These are phyloP conservation scores for Byssochlamys sp. DNA, from an alignment of 2,329 filamentous ascomycete genomes.

Conservation along the genomic window DNA sequence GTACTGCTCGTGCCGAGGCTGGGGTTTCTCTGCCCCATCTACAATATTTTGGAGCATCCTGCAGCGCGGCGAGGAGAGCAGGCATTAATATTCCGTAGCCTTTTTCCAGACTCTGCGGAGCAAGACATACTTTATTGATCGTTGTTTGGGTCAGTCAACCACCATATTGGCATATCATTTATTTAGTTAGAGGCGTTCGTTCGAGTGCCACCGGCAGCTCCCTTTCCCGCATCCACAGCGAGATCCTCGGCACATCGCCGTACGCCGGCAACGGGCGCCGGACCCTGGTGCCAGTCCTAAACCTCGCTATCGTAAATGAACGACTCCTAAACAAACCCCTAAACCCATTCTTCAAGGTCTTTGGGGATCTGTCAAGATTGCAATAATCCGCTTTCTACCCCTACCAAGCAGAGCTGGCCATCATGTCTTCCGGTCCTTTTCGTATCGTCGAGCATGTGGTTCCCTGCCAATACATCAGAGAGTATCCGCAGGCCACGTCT, in stretches of 20 bases:
- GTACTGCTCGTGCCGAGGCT: background rate
- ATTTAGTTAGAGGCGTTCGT: background rate
- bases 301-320: background rate
- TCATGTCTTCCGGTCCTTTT: slow-evolving; percentile 36
- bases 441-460: slow-evolving; percentile 64
- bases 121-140: background rate
- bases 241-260: slow-evolving; percentile 2
- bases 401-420: slow-evolving; percentile 7
- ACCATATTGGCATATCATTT: background rate
- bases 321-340: background rate
- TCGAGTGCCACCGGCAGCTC: background rate
- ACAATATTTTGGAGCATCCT: background rate
- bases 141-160: background rate
- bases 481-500: slow-evolving; percentile 65
- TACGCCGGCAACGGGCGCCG: slow-evolving; percentile 16
- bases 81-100: background rate
- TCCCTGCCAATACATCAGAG: slow-evolving; percentile 67
- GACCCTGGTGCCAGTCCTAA: background rate
- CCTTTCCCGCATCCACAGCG: background rate
- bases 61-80: background rate
- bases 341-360: background rate
- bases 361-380: background rate
- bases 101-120: background rate
- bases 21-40: background rate
- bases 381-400: background rate